Evolutionary conservation across 2,329 filamentous ascomycete genomes (phyloP).

Genomic region (Cryphonectria parasitica): DNA sequence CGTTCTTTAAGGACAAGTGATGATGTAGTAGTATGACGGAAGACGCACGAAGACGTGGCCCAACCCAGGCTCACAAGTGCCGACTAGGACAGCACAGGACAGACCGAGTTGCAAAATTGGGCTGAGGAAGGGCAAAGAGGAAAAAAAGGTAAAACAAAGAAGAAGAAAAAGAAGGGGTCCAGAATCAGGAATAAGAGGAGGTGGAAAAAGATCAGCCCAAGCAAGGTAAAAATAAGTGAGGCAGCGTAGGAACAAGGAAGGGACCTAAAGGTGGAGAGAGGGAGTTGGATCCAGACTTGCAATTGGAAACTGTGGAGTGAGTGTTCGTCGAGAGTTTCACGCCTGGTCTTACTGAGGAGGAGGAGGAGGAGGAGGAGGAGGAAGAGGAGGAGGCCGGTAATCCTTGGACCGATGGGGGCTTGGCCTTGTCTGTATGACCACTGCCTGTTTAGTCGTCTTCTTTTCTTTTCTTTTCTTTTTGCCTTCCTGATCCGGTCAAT

Average conservation of each 20-base stretch:
- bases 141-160: background rate
- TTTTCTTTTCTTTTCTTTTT: background rate
- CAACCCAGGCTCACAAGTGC: background rate
- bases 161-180: background rate
- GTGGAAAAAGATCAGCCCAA: background rate
- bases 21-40: constrained; percentile 10
- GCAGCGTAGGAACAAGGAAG: constrained; percentile 17
- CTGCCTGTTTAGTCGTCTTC: background rate
- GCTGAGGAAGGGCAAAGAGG: background rate
- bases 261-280: background rate
- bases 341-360: constrained; percentile 8
- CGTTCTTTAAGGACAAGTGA: constrained; percentile 2
- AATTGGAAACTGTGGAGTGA: background rate
- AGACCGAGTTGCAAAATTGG: background rate
- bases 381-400: constrained; percentile 6
- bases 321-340: constrained; percentile 18
- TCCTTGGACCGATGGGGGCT: constrained; percentile 12
- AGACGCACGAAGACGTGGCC: constrained; percentile 8
- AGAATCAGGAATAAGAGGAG: background rate
- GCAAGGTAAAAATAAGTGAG: constrained; percentile 16
- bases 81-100: background rate
- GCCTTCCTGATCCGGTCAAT: background rate
- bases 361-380: too few relatives aligned
- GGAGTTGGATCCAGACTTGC: background rate
- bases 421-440: constrained; percentile 1